Conservation (phyloP, 371 early-diverging fungal species). For the Sporodiniella umbellata region DNA sequence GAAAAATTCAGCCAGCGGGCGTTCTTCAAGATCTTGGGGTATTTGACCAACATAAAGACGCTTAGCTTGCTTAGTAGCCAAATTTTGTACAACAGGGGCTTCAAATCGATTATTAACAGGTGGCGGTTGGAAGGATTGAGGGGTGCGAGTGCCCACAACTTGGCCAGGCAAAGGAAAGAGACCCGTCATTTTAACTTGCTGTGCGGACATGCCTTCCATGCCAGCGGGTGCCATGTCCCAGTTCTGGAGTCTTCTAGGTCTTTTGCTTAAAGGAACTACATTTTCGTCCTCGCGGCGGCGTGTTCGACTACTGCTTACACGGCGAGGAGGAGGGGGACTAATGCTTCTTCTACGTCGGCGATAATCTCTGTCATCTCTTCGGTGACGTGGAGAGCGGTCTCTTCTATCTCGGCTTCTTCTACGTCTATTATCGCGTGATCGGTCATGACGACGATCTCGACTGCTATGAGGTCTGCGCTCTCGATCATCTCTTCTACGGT, state of each 20-base stretch:
- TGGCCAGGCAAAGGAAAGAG: slow-evolving; percentile 92
- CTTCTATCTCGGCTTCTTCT: slow-evolving; percentile 37
- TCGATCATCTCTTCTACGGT: slow-evolving; percentile 19
- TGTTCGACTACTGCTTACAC: slow-evolving; percentile 42
- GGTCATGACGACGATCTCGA: slow-evolving; percentile 45
- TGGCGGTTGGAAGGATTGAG: slow-evolving; percentile 52
- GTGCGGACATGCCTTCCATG: slow-evolving; percentile 85
- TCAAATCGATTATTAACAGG: slow-evolving; percentile 3
- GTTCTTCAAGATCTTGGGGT: slow-evolving; percentile 78
- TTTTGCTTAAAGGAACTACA: slow-evolving; percentile 74
- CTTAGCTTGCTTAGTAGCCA: slow-evolving; percentile 66
- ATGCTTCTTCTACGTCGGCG: slow-evolving; percentile 38
- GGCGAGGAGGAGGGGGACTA: slow-evolving; percentile 25
- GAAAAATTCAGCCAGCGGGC: slow-evolving; percentile 79
- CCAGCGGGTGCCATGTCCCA: slow-evolving; percentile 96
- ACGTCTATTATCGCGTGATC: slow-evolving; percentile 41
- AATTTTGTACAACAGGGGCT: slow-evolving; percentile 14
- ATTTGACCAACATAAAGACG: slow-evolving; percentile 93
- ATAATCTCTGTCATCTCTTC: slow-evolving; percentile 34
- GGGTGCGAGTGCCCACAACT: slow-evolving; percentile 62
- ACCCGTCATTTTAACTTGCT: slow-evolving; percentile 90
- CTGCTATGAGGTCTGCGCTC: slow-evolving; percentile 38
- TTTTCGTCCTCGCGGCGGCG: slow-evolving; percentile 49
- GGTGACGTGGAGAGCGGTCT: slow-evolving; percentile 30
- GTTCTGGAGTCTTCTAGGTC: slow-evolving; percentile 75